phyloP scores from a whole-genome alignment of 1,284 basidiomycete species.

The Puccinia horiana region DNA sequence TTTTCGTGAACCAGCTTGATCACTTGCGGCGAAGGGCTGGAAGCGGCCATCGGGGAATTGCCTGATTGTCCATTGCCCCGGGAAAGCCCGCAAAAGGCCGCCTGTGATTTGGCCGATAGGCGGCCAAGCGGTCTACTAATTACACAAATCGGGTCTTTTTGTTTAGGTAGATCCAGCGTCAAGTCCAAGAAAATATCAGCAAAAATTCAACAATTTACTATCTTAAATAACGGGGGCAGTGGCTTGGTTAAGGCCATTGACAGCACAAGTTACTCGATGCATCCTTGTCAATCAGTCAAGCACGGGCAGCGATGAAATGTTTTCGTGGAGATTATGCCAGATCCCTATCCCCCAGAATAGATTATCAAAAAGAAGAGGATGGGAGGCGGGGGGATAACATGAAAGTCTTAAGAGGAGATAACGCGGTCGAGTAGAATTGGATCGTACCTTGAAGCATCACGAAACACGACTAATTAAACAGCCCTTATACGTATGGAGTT shows the following conservation, averaged over 20 bases:
- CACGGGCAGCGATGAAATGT: background rate
- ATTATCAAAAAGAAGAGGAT: background rate
- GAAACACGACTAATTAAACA: slow-evolving; percentile 12
- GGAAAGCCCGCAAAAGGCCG: slow-evolving; percentile 18
- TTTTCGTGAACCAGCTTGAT: slow-evolving; percentile 20
- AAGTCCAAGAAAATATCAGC: slow-evolving; percentile 6
- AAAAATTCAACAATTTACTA: background rate
- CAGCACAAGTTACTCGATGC: background rate
- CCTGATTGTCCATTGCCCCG: background rate
- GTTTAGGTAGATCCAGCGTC: background rate
- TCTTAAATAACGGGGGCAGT: background rate
- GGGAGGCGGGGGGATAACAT: background rate
- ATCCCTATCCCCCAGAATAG: slow-evolving; percentile 1
- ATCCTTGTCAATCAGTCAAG: background rate
- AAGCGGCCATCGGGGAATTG: background rate
- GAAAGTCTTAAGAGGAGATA: slow-evolving; percentile 26
- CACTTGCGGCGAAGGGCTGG: slow-evolving; percentile 14
- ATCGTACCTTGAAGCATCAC: slow-evolving; percentile 39
- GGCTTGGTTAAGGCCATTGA: background rate
- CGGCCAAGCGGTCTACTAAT: slow-evolving; percentile 27
- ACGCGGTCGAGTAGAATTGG: slow-evolving; percentile 12
- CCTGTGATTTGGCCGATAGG: slow-evolving; percentile 26
- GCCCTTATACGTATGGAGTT: slow-evolving; percentile 18
- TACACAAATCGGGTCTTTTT: slow-evolving; percentile 26
- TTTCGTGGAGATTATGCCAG: slow-evolving; percentile 1